phyloP scores from a whole-genome alignment of 2,329 filamentous ascomycete genomes.

The Onygenales sp. region DNA sequence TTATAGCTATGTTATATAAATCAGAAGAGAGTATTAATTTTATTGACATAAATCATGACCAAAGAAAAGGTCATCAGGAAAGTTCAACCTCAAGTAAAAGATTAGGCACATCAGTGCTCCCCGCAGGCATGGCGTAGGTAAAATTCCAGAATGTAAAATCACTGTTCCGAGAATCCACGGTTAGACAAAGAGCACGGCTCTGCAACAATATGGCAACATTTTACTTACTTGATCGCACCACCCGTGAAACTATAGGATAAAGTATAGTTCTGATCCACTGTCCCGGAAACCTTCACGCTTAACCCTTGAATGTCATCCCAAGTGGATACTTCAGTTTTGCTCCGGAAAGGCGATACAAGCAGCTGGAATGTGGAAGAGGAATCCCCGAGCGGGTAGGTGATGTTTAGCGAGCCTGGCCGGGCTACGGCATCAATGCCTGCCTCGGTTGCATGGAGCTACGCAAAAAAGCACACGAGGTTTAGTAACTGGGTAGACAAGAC shows the following conservation, averaged over 20 bases:
- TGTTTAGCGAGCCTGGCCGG: slow-evolving; percentile 33
- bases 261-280: slow-evolving; percentile 30
- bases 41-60: no score
- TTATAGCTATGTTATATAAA: no score
- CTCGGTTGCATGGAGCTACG: slow-evolving; percentile 31
- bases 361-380: slow-evolving; percentile 24
- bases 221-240: not conserved
- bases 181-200: slow-evolving; percentile 15
- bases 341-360: slow-evolving; percentile 42
- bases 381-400: slow-evolving; percentile 48
- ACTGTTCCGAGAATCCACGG: slow-evolving; percentile 21
- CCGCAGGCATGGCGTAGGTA: slow-evolving; percentile 18
- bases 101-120: not conserved
- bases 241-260: slow-evolving; percentile 26
- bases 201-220: not conserved
- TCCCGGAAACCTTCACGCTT: slow-evolving; percentile 37
- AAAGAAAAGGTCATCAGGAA: no score
- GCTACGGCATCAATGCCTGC: slow-evolving; percentile 34
- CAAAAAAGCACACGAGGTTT: not conserved
- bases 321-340: not conserved
- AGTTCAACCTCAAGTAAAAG: not conserved
- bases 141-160: slow-evolving; percentile 25
- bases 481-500: not conserved
- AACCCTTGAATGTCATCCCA: slow-evolving; percentile 24
- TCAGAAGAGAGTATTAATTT: no score